Evolutionary conservation across 192 early-diverging fungal species (phyloP), one percentile per base, ranked within the genome.

Genomic region (Gigaspora rosea): DNA sequence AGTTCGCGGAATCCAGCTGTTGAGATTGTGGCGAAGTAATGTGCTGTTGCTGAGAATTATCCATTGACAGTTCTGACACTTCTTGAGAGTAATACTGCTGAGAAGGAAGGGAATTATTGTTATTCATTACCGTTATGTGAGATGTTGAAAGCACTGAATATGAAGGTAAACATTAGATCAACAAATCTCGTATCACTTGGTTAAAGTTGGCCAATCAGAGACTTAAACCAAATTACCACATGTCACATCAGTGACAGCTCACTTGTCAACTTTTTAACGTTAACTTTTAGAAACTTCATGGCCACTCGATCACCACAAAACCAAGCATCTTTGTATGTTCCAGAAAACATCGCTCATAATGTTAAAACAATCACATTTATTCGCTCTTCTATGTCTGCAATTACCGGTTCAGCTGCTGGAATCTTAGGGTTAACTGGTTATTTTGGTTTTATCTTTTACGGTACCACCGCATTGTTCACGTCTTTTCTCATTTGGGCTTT

Each of bases 361-460:
- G 77, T 81, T 15, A 81, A 82, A 72, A 86, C 86, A 47, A 80
- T 94, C 58, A 85, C 85, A 62, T 92, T 89, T 78, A 88, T 87
- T 65, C 90, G 93, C 18, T 89, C 89, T 4, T 91, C 88, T 13
- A 84, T 91, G 72, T 90, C 93, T 5, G 90, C 87, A 59, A 85
- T 94, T 73, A 86, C 92, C 16, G 96, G 96, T 57, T 88, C 90
- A 16, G 93, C 94, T 20, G 96, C 95, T 27, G 96, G 96, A 48
- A 94, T 95, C 78, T 88, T 96, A 48, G 95, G 95, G 1, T 86
- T 97, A 70, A 93, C 93, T 7, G 91, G 94, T 35, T 87, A 90
- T 78, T 86, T 85, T 56, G 96, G 96, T 57, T 96, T 96, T 79
- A 85, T 92, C 66, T 96, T 95, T 82, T 97, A 95, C 80, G 80